Evolutionary conservation across 768 basidiomycete genomes (phyloP).

Genomic region (Leccinellum luteum): DNA sequence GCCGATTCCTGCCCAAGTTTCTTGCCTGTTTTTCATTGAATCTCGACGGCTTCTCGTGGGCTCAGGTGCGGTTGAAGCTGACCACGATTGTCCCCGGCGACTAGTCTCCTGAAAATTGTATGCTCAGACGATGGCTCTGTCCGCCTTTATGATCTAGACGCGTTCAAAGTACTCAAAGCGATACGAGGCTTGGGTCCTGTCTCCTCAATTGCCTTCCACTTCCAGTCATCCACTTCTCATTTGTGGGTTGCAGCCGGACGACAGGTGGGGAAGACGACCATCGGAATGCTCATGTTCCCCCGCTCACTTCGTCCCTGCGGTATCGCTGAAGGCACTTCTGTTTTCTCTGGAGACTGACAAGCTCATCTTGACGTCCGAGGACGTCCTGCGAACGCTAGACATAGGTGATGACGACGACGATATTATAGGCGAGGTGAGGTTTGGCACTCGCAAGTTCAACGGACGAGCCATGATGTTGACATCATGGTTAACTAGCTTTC

Average conservation of each 20-base stretch:
- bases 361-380: conserved; percentile 51
- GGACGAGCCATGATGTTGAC: conserved; percentile 29
- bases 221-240: conserved; percentile 41
- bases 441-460: background rate
- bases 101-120: background rate
- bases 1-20: conserved; percentile 48
- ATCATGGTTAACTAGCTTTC: conserved; percentile 53
- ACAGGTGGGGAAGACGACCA: conserved; percentile 37
- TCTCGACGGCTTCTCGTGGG: conserved; percentile 55
- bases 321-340: conserved; percentile 28
- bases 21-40: conserved; percentile 51
- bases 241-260: conserved; percentile 69
- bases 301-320: background rate
- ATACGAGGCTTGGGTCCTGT: conserved; percentile 59
- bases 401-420: conserved; percentile 54
- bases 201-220: conserved; percentile 55
- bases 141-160: conserved; percentile 60
- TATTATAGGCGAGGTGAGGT: conserved; percentile 62
- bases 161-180: conserved; percentile 61
- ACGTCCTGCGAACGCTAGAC: conserved; percentile 46
- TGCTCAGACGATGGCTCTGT: conserved; percentile 66
- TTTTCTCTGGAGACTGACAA: conserved; percentile 47
- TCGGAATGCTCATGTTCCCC: background rate
- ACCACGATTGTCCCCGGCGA: background rate
- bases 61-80: conserved; percentile 44